Conservation (phyloP, 768 basidiomycete genomes). For the Stropharia rugosoannulata region DNA sequence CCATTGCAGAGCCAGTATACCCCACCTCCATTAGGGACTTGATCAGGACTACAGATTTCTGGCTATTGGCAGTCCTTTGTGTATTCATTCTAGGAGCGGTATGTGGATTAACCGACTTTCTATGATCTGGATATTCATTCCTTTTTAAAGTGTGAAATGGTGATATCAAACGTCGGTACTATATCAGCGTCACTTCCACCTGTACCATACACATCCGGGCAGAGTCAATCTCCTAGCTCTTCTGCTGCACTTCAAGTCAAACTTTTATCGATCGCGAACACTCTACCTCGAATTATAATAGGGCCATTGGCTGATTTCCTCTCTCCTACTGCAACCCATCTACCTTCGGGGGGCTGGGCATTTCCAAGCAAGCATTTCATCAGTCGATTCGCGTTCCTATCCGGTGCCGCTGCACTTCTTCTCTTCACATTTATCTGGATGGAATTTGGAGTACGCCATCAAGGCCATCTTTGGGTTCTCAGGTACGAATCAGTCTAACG, state of each 20-base stretch:
- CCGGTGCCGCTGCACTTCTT: constrained; percentile 47
- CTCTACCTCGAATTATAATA: constrained; percentile 61
- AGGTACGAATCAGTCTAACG: constrained; percentile 42
- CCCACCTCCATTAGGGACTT: constrained; percentile 37
- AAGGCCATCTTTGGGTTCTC: constrained; percentile 62
- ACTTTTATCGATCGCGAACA: constrained; percentile 69
- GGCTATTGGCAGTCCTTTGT: constrained; percentile 55
- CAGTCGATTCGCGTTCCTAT: constrained; percentile 63
- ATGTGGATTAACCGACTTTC: constrained; percentile 26
- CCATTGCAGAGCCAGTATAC: background rate
- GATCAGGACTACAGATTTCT: constrained; percentile 58
- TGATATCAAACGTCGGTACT: constrained; percentile 80
- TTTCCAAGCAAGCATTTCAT: constrained; percentile 50
- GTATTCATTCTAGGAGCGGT: constrained; percentile 67
- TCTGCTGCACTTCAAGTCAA: constrained; percentile 65
- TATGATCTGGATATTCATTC: background rate
- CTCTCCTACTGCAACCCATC: constrained; percentile 56
- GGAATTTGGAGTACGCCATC: constrained; percentile 44
- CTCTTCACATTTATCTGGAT: constrained; percentile 55
- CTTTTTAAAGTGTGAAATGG: constrained; percentile 51
- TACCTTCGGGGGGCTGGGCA: constrained; percentile 32
- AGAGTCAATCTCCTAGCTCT: constrained; percentile 25
- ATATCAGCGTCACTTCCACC: constrained; percentile 66
- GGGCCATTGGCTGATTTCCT: constrained; percentile 74
- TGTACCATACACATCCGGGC: constrained; percentile 8